Percentiles rank a stretch among this genome's conserved stretches.
These are phyloP conservation scores for Sphaceloma murrayae DNA, from an alignment of 2,329 filamentous ascomycete genomes.

Conservation along the genomic window DNA sequence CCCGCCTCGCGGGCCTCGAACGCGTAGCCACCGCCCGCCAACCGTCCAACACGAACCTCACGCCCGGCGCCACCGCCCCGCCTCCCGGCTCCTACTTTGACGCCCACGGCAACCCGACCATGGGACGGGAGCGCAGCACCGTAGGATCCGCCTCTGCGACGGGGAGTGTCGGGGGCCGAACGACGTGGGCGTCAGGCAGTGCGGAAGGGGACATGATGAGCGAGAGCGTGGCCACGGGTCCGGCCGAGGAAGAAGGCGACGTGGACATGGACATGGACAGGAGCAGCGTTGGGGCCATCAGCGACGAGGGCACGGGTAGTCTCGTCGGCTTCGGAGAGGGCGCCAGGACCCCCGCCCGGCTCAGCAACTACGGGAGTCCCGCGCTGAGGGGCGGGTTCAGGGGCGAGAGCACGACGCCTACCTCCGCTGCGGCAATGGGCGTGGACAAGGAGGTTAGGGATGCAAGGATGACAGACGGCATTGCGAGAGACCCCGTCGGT, in stretches of 20 bases:
- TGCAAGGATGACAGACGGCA: constrained; percentile 37
- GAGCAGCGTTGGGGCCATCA: constrained; percentile 66
- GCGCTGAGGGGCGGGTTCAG: constrained; percentile 32
- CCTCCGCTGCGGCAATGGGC: constrained; percentile 19
- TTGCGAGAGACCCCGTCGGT: constrained; percentile 36
- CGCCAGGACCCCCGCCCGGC: constrained; percentile 48
- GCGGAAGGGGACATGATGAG: constrained; percentile 54
- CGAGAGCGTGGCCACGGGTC: constrained; percentile 36
- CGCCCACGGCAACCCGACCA: constrained; percentile 52
- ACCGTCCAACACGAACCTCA: constrained; percentile 32
- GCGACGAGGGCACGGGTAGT: constrained; percentile 72
- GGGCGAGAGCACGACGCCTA: constrained; percentile 27
- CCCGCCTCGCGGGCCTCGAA: constrained; percentile 83
- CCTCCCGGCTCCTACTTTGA: constrained; percentile 64
- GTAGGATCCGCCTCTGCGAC: constrained; percentile 87
- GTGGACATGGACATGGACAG: constrained; percentile 36
- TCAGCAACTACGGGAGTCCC: constrained; percentile 69
- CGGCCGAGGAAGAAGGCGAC: constrained; percentile 15
- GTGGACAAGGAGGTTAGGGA: constrained; percentile 29
- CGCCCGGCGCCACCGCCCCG: constrained; percentile 40
- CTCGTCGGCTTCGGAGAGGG: constrained; percentile 90
- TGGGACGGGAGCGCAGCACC: constrained; percentile 71
- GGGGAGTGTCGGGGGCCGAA: constrained; percentile 60
- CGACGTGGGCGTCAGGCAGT: constrained; percentile 59
- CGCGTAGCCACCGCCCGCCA: constrained; percentile 67